These are phyloP conservation scores for Russula sp. DNA, from an alignment of 768 basidiomycete species.

Conservation along the genomic window DNA sequence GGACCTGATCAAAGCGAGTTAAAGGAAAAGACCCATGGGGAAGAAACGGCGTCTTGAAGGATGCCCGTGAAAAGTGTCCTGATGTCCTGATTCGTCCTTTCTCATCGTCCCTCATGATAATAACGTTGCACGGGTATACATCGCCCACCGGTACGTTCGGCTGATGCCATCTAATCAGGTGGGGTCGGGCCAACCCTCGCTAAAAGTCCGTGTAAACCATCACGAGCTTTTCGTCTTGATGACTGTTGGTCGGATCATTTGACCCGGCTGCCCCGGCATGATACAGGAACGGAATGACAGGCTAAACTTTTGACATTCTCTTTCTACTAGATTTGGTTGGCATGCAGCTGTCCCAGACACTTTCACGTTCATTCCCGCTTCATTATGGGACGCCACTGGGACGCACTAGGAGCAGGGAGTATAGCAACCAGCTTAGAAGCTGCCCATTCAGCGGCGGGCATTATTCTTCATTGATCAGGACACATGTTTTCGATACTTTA, in stretches of 20 bases:
- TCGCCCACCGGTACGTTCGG: not conserved
- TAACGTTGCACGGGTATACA: too few species aligned
- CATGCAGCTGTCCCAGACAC: constrained; percentile 1
- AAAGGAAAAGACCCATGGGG: not conserved
- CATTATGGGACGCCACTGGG: constrained; percentile 10
- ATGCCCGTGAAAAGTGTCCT: not conserved
- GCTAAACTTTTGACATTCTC: too few species aligned
- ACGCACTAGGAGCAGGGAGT: not conserved
- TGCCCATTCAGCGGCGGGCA: not conserved
- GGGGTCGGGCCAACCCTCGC: too few species aligned
- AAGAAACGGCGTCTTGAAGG: constrained; percentile 14
- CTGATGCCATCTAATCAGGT: constrained; percentile 2
- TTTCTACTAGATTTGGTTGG: constrained; percentile 9
- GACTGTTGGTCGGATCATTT: not conserved
- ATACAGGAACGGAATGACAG: not conserved
- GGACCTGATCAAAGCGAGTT: not conserved
- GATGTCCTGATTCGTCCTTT: constrained; percentile 2
- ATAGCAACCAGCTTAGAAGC: constrained; percentile 15
- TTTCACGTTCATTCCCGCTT: constrained; percentile 20
- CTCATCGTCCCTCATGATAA: not conserved
- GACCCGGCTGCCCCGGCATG: not conserved
- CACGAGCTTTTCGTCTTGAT: not conserved
- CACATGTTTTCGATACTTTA: constrained; percentile 1
- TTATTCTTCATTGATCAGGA: constrained; percentile 3
- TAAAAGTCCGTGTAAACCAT: not conserved